phyloP scores from a whole-genome alignment of 208 protist genomes.

The Leishmania major region DNA sequence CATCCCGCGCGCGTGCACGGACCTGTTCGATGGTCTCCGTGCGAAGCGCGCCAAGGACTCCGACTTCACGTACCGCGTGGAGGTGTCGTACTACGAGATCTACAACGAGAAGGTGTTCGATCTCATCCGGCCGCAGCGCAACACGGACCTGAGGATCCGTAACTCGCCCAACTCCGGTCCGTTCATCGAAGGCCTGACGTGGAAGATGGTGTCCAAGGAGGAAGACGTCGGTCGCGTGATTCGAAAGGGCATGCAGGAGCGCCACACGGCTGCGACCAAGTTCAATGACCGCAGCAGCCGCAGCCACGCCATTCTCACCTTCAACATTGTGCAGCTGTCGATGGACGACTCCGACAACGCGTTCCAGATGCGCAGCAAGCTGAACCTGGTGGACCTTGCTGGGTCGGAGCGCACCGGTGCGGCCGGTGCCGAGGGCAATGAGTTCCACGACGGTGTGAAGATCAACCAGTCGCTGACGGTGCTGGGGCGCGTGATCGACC shows the following conservation, averaged over 20 bases:
- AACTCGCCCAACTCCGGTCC: conserved; percentile 66
- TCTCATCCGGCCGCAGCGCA: conserved; percentile 49
- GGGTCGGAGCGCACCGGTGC: conserved; percentile 88
- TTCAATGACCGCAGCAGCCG: conserved; percentile 91
- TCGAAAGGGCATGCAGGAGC: conserved; percentile 69
- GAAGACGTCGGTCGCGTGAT: conserved; percentile 77
- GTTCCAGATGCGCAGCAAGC: conserved; percentile 65
- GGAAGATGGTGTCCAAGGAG: conserved; percentile 53
- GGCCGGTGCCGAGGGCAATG: conserved; percentile 59
- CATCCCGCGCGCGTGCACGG: conserved; percentile 70
- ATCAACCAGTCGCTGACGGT: conserved; percentile 94
- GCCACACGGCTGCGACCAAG: conserved; percentile 82
- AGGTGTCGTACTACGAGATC: conserved; percentile 89
- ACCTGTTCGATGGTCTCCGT: conserved; percentile 67
- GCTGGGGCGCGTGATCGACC: conserved; percentile 90
- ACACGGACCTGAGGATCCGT: conserved; percentile 72
- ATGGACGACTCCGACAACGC: conserved; percentile 58
- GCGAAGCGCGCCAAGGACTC: conserved; percentile 59
- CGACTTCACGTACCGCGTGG: conserved; percentile 74
- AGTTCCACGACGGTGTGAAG: conserved; percentile 80
- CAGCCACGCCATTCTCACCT: conserved; percentile 87
- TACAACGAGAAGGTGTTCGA: conserved; percentile 93
- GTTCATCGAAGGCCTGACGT: conserved; percentile 76
- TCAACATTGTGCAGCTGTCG: conserved; percentile 69
- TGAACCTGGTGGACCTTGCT: conserved; percentile 95